These are phyloP conservation scores for Nakaseomyces glabratus DNA, from an alignment of 1,139 yeast species.

Conservation along the genomic window DNA sequence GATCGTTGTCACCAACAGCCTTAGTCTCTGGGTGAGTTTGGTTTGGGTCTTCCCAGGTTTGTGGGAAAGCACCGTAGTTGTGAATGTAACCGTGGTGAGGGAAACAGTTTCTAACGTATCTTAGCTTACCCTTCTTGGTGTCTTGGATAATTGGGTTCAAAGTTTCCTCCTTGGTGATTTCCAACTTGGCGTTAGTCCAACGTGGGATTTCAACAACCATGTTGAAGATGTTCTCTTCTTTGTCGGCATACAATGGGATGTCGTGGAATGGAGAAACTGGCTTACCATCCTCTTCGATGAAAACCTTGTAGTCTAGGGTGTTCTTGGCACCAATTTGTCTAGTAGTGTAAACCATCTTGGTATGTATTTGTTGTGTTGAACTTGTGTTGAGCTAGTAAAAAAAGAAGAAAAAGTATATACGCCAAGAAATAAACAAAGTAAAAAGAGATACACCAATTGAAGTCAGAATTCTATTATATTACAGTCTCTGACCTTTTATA, in stretches of 20 bases:
- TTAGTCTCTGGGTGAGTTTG: slow-evolving; percentile 62
- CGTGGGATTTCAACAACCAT: slow-evolving; percentile 88
- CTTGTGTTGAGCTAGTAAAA: too few relatives aligned
- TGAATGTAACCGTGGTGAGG: slow-evolving; percentile 96
- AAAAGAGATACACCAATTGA: too few relatives aligned
- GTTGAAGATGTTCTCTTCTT: slow-evolving; percentile 58
- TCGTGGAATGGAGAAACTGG: slow-evolving; percentile 73
- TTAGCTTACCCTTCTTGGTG: slow-evolving; percentile 77
- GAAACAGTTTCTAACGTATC: slow-evolving; percentile 84
- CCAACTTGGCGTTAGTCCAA: slow-evolving; percentile 86
- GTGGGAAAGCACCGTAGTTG: slow-evolving; percentile 97
- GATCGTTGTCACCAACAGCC: slow-evolving; percentile 84
- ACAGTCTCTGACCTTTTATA: too few relatives aligned
- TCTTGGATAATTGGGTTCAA: slow-evolving; percentile 85
- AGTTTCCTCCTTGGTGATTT: slow-evolving; percentile 55
- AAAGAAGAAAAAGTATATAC: too few relatives aligned
- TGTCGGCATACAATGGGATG: slow-evolving; percentile 59
- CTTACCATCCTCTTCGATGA: slow-evolving; percentile 57
- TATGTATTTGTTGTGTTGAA: too few relatives aligned
- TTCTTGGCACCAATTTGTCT: slow-evolving; percentile 89
- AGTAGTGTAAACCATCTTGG: slow-evolving; percentile 53
- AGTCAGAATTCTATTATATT: too few relatives aligned
- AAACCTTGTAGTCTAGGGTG: slow-evolving; percentile 86
- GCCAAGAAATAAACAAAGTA: too few relatives aligned
- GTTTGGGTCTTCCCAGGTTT: slow-evolving; percentile 92